These are phyloP conservation scores for Beauveria bassiana DNA, from an alignment of 2,329 filamentous ascomycete genomes.

Conservation along the genomic window DNA sequence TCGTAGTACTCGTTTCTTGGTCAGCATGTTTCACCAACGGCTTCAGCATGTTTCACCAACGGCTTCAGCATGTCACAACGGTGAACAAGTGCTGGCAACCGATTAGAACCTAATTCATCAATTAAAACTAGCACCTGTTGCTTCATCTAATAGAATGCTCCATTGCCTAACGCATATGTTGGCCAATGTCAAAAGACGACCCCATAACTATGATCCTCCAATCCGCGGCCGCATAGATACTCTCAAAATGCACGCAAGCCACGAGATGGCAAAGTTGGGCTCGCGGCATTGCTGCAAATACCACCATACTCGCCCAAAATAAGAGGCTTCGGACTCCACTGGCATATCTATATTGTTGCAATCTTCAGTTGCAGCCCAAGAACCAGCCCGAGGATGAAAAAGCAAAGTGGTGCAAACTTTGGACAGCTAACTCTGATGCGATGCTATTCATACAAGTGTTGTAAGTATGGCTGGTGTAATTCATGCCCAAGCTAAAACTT, in stretches of 20 bases:
- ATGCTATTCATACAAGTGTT: slow-evolving; percentile 14
- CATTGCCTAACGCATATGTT: background rate
- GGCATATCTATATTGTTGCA: slow-evolving; percentile 6
- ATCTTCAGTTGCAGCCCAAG: background rate
- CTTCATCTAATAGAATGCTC: slow-evolving; percentile 5
- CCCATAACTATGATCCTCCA: background rate
- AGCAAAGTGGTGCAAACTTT: slow-evolving; percentile 6
- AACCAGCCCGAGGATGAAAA: background rate
- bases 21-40: background rate
- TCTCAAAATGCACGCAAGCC: background rate
- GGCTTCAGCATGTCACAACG: background rate
- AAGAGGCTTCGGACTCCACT: slow-evolving; percentile 1
- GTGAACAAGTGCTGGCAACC: background rate
- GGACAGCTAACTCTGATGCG: slow-evolving; percentile 12
- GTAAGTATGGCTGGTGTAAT: slow-evolving; percentile 13
- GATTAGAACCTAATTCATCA: slow-evolving; percentile 5
- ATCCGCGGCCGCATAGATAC: slow-evolving; percentile 1
- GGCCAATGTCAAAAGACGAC: background rate
- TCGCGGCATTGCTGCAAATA: background rate
- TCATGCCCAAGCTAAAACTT: slow-evolving; percentile 13
- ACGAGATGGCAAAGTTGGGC: background rate
- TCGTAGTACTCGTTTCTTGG: background rate
- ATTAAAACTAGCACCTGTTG: slow-evolving; percentile 8
- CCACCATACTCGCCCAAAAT: background rate
- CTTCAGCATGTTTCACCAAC: background rate